Conservation (phyloP, 352 stramenopile species). For the Globisporangium uncinulatum region DNA sequence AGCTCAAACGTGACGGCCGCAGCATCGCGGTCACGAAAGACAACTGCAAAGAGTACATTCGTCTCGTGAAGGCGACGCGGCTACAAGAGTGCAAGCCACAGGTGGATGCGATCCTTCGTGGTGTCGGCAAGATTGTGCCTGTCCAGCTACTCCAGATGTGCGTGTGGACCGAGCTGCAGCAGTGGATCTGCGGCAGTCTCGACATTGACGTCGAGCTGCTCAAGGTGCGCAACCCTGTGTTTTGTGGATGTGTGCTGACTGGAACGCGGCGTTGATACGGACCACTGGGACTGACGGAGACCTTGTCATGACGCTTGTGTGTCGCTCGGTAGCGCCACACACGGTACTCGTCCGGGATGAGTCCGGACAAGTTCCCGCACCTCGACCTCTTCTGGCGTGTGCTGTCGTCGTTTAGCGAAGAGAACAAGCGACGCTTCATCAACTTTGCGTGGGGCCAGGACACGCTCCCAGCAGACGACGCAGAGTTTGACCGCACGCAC, state of each 20-base stretch:
- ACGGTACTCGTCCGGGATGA: conserved; percentile 75
- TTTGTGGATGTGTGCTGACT: conserved; percentile 2
- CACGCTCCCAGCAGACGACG: conserved; percentile 66
- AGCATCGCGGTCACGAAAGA: conserved; percentile 53
- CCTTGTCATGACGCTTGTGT: background rate
- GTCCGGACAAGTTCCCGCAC: conserved; percentile 57
- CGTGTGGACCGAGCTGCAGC: conserved; percentile 72
- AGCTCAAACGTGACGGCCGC: conserved; percentile 44
- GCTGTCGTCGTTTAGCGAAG: conserved; percentile 47
- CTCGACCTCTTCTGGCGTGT: conserved; percentile 77
- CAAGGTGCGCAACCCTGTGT: conserved; percentile 29
- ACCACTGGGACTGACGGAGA: background rate
- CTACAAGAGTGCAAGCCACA: conserved; percentile 73
- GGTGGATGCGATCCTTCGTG: conserved; percentile 66
- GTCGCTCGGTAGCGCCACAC: conserved; percentile 51
- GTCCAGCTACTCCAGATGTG: conserved; percentile 66
- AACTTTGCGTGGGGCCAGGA: conserved; percentile 85
- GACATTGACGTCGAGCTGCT: conserved; percentile 68
- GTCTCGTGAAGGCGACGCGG: conserved; percentile 48
- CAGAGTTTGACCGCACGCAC: conserved; percentile 74
- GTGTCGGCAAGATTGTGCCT: conserved; percentile 65
- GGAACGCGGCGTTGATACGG: background rate
- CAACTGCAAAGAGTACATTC: conserved; percentile 72
- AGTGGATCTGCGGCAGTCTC: conserved; percentile 76
- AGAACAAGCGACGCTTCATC: conserved; percentile 80